Conservation (phyloP, 2,329 filamentous ascomycete species). For the Aspergillus versicolor region DNA sequence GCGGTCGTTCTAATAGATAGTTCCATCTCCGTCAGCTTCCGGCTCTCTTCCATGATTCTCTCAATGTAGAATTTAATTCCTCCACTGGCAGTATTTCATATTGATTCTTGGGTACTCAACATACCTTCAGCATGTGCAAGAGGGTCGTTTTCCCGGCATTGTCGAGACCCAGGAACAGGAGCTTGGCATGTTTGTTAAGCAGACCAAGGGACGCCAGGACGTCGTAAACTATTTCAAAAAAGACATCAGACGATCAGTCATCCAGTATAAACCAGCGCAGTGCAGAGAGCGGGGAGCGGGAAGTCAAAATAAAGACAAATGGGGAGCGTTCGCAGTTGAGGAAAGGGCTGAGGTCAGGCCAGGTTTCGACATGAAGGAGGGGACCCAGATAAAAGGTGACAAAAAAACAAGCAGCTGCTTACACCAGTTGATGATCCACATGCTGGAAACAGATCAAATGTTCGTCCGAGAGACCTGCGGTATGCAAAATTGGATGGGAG, state of each 20-base stretch:
- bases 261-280: background rate
- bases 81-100: background rate
- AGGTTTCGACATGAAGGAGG: constrained; percentile 6
- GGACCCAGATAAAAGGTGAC: constrained; percentile 3
- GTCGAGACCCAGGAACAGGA: constrained; percentile 88
- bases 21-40: background rate
- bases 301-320: background rate
- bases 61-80: background rate
- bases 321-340: background rate
- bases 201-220: constrained; percentile 82
- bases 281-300: too few relatives aligned
- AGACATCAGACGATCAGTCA: constrained; percentile 4
- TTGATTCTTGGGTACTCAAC: constrained; percentile 24
- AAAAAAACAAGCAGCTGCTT: constrained; percentile 39
- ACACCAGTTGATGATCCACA: constrained; percentile 98
- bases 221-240: constrained; percentile 70
- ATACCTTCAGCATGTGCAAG: constrained; percentile 91
- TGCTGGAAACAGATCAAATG: constrained; percentile 40
- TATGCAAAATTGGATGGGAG: constrained; percentile 12
- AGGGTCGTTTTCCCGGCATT: constrained; percentile 94
- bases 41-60: background rate
- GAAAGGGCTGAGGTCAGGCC: background rate
- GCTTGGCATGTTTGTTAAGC: constrained; percentile 93
- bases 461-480: constrained; percentile 2
- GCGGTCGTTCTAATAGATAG: constrained; percentile 70